A percentile compares a stretch with the other conserved stretches of the same genome.
Conservation (phyloP, 2,329 filamentous ascomycete genomes). For the Penicillium sp. region DNA sequence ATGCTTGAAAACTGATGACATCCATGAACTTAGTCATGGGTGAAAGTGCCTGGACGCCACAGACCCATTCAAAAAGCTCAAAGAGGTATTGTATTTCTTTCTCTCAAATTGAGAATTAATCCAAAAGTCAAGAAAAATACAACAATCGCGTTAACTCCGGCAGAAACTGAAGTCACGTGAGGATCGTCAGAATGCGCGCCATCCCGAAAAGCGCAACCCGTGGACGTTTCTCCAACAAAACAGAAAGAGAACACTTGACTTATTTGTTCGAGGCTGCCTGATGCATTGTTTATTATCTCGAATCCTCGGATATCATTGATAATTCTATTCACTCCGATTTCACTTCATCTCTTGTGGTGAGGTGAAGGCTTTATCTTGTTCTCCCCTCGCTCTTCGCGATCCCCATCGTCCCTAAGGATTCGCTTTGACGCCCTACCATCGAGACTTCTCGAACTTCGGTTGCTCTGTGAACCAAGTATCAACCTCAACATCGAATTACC, state of each 20-base stretch:
- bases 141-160: slow-evolving; percentile 11
- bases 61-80: slow-evolving; percentile 13
- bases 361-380: slow-evolving; percentile 2
- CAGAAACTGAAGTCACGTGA: slow-evolving; percentile 38
- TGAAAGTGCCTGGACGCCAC: slow-evolving; percentile 17
- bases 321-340: neutral
- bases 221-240: slow-evolving; percentile 6
- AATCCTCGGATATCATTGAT: neutral
- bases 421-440: slow-evolving; percentile 27
- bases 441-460: slow-evolving; percentile 23
- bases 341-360: slow-evolving; percentile 2
- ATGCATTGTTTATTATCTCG: slow-evolving; percentile 8
- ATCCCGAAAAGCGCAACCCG: slow-evolving; percentile 30
- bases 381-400: slow-evolving; percentile 28
- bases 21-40: slow-evolving; percentile 41
- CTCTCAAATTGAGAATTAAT: slow-evolving; percentile 4
- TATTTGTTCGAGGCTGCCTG: slow-evolving; percentile 4
- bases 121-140: slow-evolving; percentile 7
- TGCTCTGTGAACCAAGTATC: slow-evolving; percentile 25
- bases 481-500: slow-evolving; percentile 20
- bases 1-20: slow-evolving; percentile 45
- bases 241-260: slow-evolving; percentile 1
- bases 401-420: slow-evolving; percentile 25
- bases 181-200: slow-evolving; percentile 33
- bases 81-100: neutral